A percentile compares a stretch with the other conserved stretches of the same genome.
phyloP scores from a whole-genome alignment of 257 asterid genomes.

The Solanum infundibuliforme region DNA sequence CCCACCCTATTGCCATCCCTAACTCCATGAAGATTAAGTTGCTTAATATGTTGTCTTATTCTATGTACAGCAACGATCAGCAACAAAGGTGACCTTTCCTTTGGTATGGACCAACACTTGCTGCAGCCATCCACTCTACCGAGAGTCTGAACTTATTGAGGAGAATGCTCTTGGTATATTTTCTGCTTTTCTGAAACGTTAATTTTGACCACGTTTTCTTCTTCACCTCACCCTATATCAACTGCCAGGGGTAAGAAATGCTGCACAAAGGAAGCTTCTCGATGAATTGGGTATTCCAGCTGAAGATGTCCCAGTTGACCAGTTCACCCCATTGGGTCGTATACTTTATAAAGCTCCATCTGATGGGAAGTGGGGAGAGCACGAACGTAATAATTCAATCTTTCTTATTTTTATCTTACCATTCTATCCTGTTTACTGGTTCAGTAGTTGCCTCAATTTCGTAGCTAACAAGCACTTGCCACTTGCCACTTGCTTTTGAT shows the following conservation, averaged over 20 bases:
- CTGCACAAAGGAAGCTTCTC: conserved; percentile 92
- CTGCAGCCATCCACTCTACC: conserved; percentile 94
- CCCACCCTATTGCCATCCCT: too few relatives aligned
- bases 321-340: conserved; percentile 76
- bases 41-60: neutral
- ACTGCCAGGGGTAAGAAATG: conserved; percentile 70
- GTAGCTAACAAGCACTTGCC: too few relatives aligned
- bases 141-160: conserved; percentile 82
- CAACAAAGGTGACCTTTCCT: conserved; percentile 95
- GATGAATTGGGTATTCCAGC: conserved; percentile 90
- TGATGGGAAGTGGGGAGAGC: conserved; percentile 99
- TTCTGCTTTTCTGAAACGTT: neutral
- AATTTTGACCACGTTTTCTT: neutral
- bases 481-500: neutral
- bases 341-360: conserved; percentile 94
- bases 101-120: conserved; percentile 97
- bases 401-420: too few relatives aligned
- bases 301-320: conserved; percentile 76
- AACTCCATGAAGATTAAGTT: neutral
- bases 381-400: conserved; percentile 48
- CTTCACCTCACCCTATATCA: neutral
- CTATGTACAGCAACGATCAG: conserved; percentile 73
- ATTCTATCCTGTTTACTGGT: too few relatives aligned
- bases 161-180: conserved; percentile 66
- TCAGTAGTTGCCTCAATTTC: too few relatives aligned